Percentiles rank a stretch among this genome's conserved stretches.
Evolutionary conservation across 306 rosid genomes (phyloP).

Genomic region (Gastrolobium villosum): DNA sequence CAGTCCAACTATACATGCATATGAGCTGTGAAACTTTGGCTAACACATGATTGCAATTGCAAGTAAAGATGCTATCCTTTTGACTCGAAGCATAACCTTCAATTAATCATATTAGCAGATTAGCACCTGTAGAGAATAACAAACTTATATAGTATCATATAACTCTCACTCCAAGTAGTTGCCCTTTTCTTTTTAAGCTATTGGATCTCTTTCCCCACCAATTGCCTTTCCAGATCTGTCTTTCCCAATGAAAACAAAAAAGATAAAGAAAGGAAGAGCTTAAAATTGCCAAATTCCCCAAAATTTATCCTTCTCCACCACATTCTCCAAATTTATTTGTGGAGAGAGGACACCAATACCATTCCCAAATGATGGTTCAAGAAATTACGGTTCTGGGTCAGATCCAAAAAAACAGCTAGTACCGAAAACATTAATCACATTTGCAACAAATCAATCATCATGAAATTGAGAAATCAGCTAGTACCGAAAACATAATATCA

Average conservation of each 20-base stretch:
- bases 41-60: not conserved
- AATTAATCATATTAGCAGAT: slow-evolving; percentile 12
- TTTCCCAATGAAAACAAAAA: not conserved
- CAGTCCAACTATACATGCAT: not conserved
- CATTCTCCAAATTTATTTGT: not conserved
- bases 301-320: not conserved
- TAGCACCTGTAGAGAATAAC: not conserved
- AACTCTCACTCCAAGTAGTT: slow-evolving; percentile 1
- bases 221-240: slow-evolving; percentile 47
- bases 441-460: not conserved
- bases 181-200: slow-evolving; percentile 2
- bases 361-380: not conserved
- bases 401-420: not conserved
- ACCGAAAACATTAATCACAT: not conserved
- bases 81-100: slow-evolving; percentile 20
- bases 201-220: slow-evolving; percentile 17
- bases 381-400: slow-evolving; percentile 1
- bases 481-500: not conserved
- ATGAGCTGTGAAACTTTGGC: not conserved
- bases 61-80: slow-evolving; percentile 33
- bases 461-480: not conserved
- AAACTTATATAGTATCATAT: not conserved
- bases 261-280: not conserved
- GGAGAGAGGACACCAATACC: not conserved
- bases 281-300: not conserved